These are phyloP conservation scores for Aspergillus fumigatiaffinis DNA, from an alignment of 2,329 filamentous ascomycete species.

Conservation along the genomic window DNA sequence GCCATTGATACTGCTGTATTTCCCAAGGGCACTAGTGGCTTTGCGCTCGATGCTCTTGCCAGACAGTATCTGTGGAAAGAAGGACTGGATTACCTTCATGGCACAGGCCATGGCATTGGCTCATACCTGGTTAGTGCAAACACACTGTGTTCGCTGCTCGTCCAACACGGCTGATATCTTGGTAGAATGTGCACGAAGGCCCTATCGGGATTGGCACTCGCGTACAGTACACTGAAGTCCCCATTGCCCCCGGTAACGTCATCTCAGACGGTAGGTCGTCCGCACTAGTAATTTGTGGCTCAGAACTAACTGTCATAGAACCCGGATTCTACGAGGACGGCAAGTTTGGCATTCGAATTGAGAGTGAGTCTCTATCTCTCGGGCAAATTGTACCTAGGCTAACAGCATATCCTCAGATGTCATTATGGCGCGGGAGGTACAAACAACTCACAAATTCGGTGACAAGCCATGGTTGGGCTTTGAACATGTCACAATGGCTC, in stretches of 20 bases:
- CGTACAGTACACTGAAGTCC: constrained; percentile 85
- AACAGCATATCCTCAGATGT: constrained; percentile 53
- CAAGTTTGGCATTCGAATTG: constrained; percentile 89
- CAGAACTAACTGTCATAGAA: constrained; percentile 47
- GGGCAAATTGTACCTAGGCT: constrained; percentile 1
- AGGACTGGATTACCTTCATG: constrained; percentile 91
- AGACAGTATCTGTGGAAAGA: constrained; percentile 90
- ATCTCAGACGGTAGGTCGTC: constrained; percentile 65
- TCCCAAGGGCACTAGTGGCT: constrained; percentile 91
- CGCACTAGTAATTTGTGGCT: background rate
- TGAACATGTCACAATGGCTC: constrained; percentile 95
- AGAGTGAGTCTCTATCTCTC: constrained; percentile 52
- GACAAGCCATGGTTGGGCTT: constrained; percentile 94
- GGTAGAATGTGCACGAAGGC: constrained; percentile 85
- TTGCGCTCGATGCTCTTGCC: constrained; percentile 81
- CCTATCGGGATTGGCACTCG: constrained; percentile 94
- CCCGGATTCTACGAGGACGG: constrained; percentile 97
- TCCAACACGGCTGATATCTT: constrained; percentile 13
- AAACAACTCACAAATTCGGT: constrained; percentile 82
- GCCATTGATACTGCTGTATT: constrained; percentile 81
- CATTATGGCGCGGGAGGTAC: constrained; percentile 81
- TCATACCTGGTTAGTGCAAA: constrained; percentile 62
- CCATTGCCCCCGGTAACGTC: constrained; percentile 86
- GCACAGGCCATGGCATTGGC: constrained; percentile 92
- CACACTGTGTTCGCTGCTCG: background rate